phyloP scores from a whole-genome alignment of 495 filamentous ascomycete genomes.

The Penicillium diatomitis region DNA sequence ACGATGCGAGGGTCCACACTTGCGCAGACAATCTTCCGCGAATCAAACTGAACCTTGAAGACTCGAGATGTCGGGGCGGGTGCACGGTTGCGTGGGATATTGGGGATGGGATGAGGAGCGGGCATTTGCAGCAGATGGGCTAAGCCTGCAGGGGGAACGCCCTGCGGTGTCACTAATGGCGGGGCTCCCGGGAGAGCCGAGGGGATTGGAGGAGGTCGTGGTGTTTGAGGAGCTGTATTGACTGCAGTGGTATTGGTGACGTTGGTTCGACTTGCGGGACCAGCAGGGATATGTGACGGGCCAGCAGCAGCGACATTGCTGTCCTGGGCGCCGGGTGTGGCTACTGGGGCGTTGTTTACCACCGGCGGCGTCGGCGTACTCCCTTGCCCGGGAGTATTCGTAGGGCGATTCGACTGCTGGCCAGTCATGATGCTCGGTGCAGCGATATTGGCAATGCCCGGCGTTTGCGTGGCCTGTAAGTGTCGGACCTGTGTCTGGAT shows the following conservation, averaged over 20 bases:
- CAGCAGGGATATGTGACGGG: neutral
- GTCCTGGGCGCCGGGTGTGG: neutral
- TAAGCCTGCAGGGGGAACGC: neutral
- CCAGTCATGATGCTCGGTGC: neutral
- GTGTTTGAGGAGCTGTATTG: neutral
- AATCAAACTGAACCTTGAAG: constrained; percentile 98
- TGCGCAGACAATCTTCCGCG: constrained; percentile 87
- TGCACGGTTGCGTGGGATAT: constrained; percentile 5
- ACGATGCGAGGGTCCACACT: constrained; percentile 85
- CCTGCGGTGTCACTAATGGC: no score
- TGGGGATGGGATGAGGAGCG: constrained; percentile 10
- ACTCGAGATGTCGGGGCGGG: constrained; percentile 49
- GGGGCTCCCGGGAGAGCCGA: neutral
- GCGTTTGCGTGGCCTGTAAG: constrained; percentile 14
- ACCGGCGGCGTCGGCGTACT: neutral
- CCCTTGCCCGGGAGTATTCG: no score
- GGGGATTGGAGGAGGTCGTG: neutral
- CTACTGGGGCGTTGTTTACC: neutral
- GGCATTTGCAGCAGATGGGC: constrained; percentile 1
- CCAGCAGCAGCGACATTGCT: neutral
- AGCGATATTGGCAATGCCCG: neutral
- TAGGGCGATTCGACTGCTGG: no score
- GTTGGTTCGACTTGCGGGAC: neutral
- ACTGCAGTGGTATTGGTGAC: neutral
- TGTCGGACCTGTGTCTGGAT: constrained; percentile 18